Evolutionary conservation across 805 yeast genomes (phyloP).

Genomic region (Yamadazyma paraphyllophila): DNA sequence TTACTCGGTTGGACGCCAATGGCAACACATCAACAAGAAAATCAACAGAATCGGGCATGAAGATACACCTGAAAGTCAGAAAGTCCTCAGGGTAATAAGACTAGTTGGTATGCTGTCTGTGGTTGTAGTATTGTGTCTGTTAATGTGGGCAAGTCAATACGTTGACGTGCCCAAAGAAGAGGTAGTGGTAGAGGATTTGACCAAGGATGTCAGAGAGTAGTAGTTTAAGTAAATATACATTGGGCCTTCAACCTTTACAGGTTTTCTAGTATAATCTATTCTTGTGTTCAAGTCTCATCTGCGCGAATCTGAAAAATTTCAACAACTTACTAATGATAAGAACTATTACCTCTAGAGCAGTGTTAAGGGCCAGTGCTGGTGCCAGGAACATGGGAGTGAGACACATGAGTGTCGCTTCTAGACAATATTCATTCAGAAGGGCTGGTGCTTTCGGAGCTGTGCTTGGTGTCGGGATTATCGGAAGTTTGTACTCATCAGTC

Average conservation of each 20-base stretch:
- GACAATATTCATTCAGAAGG: neutral
- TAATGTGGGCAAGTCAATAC: slow-evolving; percentile 26
- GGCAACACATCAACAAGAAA: slow-evolving; percentile 6
- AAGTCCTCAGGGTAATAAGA: slow-evolving; percentile 23
- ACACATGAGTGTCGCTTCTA: no score
- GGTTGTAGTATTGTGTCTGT: slow-evolving; percentile 25
- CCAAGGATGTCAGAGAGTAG: slow-evolving; percentile 21
- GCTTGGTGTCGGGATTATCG: neutral
- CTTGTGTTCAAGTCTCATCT: neutral
- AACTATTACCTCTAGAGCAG: slow-evolving; percentile 3
- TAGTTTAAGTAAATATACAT: neutral
- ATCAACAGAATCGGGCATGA: slow-evolving; percentile 35
- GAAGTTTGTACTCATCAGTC: slow-evolving; percentile 2
- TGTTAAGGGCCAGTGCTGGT: no score
- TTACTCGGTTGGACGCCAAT: neutral
- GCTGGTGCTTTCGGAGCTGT: slow-evolving; percentile 1
- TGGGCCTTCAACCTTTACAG: no score
- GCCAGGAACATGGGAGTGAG: no score
- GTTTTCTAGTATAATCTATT: no score
- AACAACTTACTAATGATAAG: slow-evolving; percentile 5
- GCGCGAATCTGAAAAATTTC: slow-evolving; percentile 2
- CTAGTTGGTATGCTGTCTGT: slow-evolving; percentile 25
- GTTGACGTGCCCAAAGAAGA: slow-evolving; percentile 12
- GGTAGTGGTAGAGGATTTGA: slow-evolving; percentile 16
- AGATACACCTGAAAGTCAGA: slow-evolving; percentile 27